Evolutionary conservation across 768 basidiomycete genomes (phyloP).

Genomic region (Hygrophorus russula): DNA sequence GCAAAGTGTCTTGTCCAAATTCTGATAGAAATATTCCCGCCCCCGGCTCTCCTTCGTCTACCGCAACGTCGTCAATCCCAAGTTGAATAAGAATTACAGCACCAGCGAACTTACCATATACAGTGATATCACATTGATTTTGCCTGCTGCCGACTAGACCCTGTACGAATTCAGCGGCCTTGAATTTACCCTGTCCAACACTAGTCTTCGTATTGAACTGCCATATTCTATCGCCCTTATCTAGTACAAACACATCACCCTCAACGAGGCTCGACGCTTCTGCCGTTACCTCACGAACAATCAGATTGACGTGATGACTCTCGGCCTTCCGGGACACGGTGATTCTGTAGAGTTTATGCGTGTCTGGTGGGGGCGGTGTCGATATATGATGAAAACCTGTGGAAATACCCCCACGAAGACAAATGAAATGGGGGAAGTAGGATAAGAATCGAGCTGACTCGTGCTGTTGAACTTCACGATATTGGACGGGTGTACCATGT

Average conservation of each 20-base stretch:
- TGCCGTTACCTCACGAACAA: constrained; percentile 39
- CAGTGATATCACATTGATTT: constrained; percentile 30
- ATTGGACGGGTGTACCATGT: constrained; percentile 44
- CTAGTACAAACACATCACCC: constrained; percentile 50
- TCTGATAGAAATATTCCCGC: constrained; percentile 35
- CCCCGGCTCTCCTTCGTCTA: constrained; percentile 43
- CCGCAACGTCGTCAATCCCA: not conserved
- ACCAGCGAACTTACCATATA: constrained; percentile 30
- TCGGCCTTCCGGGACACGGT: constrained; percentile 18
- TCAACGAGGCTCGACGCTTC: constrained; percentile 34
- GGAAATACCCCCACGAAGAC: constrained; percentile 35
- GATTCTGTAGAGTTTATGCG: constrained; percentile 41
- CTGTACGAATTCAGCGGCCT: constrained; percentile 49
- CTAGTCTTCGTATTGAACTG: constrained; percentile 48
- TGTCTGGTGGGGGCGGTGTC: constrained; percentile 28
- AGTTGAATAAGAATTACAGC: not conserved
- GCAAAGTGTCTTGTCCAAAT: constrained; percentile 24
- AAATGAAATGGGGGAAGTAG: constrained; percentile 37
- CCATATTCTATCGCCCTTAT: constrained; percentile 40
- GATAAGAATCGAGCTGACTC: constrained; percentile 42
- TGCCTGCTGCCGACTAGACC: constrained; percentile 29
- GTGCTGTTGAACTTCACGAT: constrained; percentile 49
- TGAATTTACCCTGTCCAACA: constrained; percentile 45
- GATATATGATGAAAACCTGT: constrained; percentile 43
- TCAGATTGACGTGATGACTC: constrained; percentile 17